Evolutionary conservation across 2,329 filamentous ascomycete species (phyloP), one percentile per base, ranked within the genome.

Genomic region (Gyromitra esculenta): DNA sequence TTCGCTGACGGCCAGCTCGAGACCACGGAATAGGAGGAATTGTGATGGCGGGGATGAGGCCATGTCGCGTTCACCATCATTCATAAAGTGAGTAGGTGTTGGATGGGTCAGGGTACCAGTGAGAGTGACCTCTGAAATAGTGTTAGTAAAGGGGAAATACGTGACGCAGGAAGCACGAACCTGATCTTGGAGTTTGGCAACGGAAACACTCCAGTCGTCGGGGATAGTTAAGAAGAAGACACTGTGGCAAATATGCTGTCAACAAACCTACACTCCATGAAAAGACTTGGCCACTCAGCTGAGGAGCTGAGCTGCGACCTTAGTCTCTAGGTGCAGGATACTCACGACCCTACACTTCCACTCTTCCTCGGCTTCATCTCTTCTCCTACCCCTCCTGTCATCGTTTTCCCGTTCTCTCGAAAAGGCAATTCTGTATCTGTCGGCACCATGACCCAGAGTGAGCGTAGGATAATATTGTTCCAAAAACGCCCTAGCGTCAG

Each of bases 1-100:
- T 83, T 95, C 92, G 5, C 87, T 91, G 5, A 93, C 89, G 13
- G 91, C 90, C 0, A 88, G 84, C 41, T 92, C 89, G 5, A 96
- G 84, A 6, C 90, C 90, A 76, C 92, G 89, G 31, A 96, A 86
- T 3, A 96, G 88, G 21, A 96, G 84, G 79, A 94, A 93, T 79
- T 94, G 92, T 0, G 92, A 93, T 0, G 90, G 88, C 0, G 87
- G 90, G 83, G 66, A 85, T 84, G 60, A 84, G 83, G 79, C 74
- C 59, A 80, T 79, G 64, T 81, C 80, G 13, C 80, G 79, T 35
- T 79, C 78, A 8, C 80, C 80, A 80, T 84, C 84, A 77, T 81
- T 81, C 45, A 77, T 86, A 81, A 80, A 87, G 85, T 68, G 82
- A 75, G 72, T 83, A 72, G 68, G 86, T 82, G 78, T 86, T 80